Base-by-base conservation (phyloP, 2,329 filamentous ascomycete genomes). In the Trichocomaceae sp. region DNA sequence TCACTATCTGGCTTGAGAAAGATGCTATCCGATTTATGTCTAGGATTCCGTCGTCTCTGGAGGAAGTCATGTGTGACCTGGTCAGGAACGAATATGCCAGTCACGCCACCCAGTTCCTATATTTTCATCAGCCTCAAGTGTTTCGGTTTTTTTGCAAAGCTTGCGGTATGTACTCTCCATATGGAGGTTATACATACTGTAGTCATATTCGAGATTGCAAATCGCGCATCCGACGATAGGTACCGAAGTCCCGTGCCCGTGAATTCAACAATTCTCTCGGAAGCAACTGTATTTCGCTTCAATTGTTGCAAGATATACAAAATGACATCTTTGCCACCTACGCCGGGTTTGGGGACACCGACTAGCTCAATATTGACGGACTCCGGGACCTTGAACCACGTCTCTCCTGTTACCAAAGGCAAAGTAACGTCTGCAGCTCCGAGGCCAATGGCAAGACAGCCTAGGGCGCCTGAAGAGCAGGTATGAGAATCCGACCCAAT, bases 121-220 rank as follows among this genome's bases (percentile, higher is more conserved):
- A 13, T 17, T 1, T 17, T 42, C n/a, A 15, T 55, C 2, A 55
- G 42, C n/a, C 19, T n/a, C n/a, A n/a, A n/a, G n/a, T n/a, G n/a
- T n/a, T n/a, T n/a, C n/a, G n/a, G n/a, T n/a, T n/a, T n/a, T n/a
- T n/a, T n/a, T n/a, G n/a, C n/a, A n/a, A n/a, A n/a, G n/a, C n/a
- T n/a, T n/a, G n/a, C n/a, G n/a, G n/a, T n/a, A n/a, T n/a, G n/a
- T 37, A 13, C 12, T 33, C 6, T 3, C 29, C 4, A 31, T 37
- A 8, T 10, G 4, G 5, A 20, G 22, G 26, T 10, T 20, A 13
- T n/a, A 22, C 49, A 26, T 41, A 58, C 56, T 3, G 75, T 75
- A 0, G 68, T 73, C 75, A 78, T 78, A 54, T 78, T 78, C 19
- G 67, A 64, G 50, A 78, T 75, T 0, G 75, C 75, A 61, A 77